Evolutionary conservation across 768 basidiomycete species (phyloP).

Genomic region (Pleurotus giganteus): DNA sequence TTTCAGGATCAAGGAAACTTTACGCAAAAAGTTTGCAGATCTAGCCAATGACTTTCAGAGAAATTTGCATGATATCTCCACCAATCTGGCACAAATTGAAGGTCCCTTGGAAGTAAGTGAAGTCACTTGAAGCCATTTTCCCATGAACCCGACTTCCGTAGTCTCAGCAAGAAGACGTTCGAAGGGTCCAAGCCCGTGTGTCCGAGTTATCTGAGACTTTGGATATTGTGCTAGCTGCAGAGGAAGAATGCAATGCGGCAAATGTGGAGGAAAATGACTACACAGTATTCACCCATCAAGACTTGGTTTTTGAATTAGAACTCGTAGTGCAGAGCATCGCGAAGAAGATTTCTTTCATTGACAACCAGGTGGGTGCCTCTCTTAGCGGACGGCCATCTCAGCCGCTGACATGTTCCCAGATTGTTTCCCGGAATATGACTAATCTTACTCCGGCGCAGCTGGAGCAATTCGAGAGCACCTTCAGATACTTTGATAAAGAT

Average conservation of each 20-base stretch:
- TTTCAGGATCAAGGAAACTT: conserved; percentile 74
- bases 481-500: conserved; percentile 96
- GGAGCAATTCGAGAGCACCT: conserved; percentile 95
- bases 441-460: conserved; percentile 94
- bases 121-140: conserved; percentile 18
- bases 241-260: conserved; percentile 76
- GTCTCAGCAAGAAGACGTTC: conserved; percentile 73
- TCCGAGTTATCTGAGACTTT: conserved; percentile 61
- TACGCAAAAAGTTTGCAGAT: conserved; percentile 75
- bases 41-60: conserved; percentile 77
- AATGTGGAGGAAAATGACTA: conserved; percentile 98
- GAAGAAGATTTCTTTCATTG: conserved; percentile 94
- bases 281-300: conserved; percentile 85
- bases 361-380: conserved; percentile 74
- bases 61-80: conserved; percentile 61
- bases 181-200: conserved; percentile 64
- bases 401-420: conserved; percentile 43
- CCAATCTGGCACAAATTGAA: conserved; percentile 69
- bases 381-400: conserved; percentile 3
- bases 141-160: conserved; percentile 22
- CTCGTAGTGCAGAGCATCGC: conserved; percentile 75
- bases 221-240: conserved; percentile 54
- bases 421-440: conserved; percentile 90
- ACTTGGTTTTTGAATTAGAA: conserved; percentile 87
- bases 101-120: conserved; percentile 68